phyloP scores from a whole-genome alignment of 2,329 filamentous ascomycete species.

The Beauveria sp. region DNA sequence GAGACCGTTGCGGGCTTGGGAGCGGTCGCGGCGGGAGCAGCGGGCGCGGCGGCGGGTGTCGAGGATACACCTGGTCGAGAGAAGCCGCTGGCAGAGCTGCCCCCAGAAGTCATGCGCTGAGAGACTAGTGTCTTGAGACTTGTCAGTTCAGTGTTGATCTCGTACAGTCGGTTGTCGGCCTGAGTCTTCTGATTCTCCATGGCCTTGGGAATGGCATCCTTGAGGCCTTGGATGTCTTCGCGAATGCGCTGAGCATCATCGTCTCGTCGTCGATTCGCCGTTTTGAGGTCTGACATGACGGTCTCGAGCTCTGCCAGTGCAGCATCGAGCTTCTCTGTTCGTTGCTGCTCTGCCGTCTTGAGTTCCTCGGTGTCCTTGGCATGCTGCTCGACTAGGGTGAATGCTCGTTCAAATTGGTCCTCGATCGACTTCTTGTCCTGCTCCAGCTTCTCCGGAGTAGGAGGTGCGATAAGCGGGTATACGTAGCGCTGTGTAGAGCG shows the following conservation, averaged over 20 bases:
- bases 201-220: slow-evolving; percentile 80
- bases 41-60: neutral
- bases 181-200: slow-evolving; percentile 80
- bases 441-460: slow-evolving; percentile 86
- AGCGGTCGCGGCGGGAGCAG: neutral
- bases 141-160: slow-evolving; percentile 80
- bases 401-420: slow-evolving; percentile 87
- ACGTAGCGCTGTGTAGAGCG: slow-evolving; percentile 64
- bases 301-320: slow-evolving; percentile 78
- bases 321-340: slow-evolving; percentile 74
- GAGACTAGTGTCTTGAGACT: slow-evolving; percentile 83
- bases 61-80: neutral
- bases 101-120: slow-evolving; percentile 45
- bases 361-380: slow-evolving; percentile 82
- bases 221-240: slow-evolving; percentile 75
- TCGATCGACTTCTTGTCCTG: slow-evolving; percentile 91
- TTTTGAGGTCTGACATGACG: slow-evolving; percentile 74
- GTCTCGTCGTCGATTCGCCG: slow-evolving; percentile 71
- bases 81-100: slow-evolving; percentile 16
- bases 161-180: slow-evolving; percentile 72
- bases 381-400: slow-evolving; percentile 84
- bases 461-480: slow-evolving; percentile 81
- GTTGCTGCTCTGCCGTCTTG: slow-evolving; percentile 76
- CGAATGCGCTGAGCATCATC: slow-evolving; percentile 81
- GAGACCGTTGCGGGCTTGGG: slow-evolving; percentile 14